Conservation (phyloP, 1,139 yeast genomes). For the Pichia sp. region DNA sequence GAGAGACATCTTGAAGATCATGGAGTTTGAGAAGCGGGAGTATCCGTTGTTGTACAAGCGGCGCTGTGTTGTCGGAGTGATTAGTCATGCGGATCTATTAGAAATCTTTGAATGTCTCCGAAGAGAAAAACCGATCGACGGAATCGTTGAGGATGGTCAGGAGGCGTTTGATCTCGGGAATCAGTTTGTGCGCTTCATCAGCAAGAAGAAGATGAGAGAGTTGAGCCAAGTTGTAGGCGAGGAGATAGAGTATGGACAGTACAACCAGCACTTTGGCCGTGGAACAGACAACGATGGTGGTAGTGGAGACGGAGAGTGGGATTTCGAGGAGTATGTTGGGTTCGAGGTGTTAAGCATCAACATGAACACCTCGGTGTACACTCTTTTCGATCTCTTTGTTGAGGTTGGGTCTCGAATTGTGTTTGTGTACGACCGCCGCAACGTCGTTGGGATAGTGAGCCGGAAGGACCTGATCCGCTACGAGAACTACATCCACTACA, state of each 20-base stretch:
- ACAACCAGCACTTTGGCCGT: conserved; percentile 10
- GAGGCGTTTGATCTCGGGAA: conserved; percentile 7
- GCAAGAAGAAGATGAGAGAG: conserved; percentile 14
- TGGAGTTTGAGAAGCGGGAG: conserved; percentile 8
- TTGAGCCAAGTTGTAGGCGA: conserved; percentile 18
- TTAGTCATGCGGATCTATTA: background rate
- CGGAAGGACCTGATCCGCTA: conserved; percentile 64
- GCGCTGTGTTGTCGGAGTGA: conserved; percentile 8
- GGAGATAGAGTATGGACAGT: conserved; percentile 9
- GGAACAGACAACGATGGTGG: conserved; percentile 14
- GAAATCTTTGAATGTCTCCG: background rate
- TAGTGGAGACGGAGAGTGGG: conserved; percentile 16
- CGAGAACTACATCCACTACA: conserved; percentile 34
- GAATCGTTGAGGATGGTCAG: background rate
- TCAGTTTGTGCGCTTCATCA: conserved; percentile 24
- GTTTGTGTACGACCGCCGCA: conserved; percentile 52
- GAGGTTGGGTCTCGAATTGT: conserved; percentile 78
- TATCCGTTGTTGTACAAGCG: conserved; percentile 12
- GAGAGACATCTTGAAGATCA: conserved; percentile 1
- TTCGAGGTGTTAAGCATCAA: conserved; percentile 61
- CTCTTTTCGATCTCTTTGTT: conserved; percentile 63
- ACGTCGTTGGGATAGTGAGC: conserved; percentile 57
- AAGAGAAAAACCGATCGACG: background rate
- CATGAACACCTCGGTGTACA: conserved; percentile 53
- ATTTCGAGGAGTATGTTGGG: conserved; percentile 46